Evolutionary conservation across 257 asterid genomes (phyloP).

Genomic region (Nicotiana sylvestris): DNA sequence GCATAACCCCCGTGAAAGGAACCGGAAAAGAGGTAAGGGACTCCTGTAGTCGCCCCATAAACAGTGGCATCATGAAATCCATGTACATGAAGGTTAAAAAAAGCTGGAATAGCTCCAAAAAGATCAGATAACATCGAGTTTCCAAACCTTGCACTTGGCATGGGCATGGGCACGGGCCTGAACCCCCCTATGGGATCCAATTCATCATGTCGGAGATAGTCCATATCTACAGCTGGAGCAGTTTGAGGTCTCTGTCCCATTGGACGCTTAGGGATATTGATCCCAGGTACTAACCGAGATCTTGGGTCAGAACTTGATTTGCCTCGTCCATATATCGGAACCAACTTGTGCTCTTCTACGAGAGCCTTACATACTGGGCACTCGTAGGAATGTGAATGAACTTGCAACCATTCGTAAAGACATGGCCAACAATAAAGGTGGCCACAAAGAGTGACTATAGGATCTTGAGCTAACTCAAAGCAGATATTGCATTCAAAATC

Average conservation of each 20-base stretch:
- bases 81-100: conserved; percentile 61
- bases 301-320: conserved; percentile 53
- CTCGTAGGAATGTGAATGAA: conserved; percentile 73
- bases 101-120: conserved; percentile 54
- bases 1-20: conserved; percentile 71
- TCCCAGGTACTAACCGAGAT: conserved; percentile 34
- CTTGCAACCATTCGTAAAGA: conserved; percentile 81
- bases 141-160: conserved; percentile 59
- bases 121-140: conserved; percentile 54
- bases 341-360: conserved; percentile 63
- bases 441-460: conserved; percentile 89
- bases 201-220: conserved; percentile 45
- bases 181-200: conserved; percentile 40
- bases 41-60: conserved; percentile 71
- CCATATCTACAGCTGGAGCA: conserved; percentile 48
- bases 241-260: conserved; percentile 65
- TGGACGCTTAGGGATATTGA: conserved; percentile 62
- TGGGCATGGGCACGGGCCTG: conserved; percentile 59
- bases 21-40: conserved; percentile 59
- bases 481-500: conserved; percentile 90
- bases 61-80: conserved; percentile 78
- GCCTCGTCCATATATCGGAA: conserved; percentile 91
- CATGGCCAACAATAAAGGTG: conserved; percentile 98
- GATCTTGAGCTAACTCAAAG: conserved; percentile 85
- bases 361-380: conserved; percentile 91